Evolutionary conservation across 2,329 filamentous ascomycete species (phyloP).

Genomic region (Rutstroemia sp.): DNA sequence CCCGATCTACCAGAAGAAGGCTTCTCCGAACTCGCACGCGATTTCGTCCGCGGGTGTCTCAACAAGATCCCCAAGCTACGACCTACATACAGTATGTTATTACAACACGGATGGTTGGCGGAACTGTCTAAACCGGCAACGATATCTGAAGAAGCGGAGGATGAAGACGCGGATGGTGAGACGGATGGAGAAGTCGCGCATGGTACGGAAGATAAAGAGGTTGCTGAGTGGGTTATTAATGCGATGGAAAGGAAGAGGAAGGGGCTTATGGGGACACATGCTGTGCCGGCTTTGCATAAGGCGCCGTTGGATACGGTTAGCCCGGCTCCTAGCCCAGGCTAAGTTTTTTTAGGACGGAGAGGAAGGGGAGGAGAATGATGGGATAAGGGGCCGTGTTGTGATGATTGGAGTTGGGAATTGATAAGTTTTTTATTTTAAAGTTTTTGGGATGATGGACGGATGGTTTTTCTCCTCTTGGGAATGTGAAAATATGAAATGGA

Average conservation of each 20-base stretch:
- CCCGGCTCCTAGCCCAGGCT: slow-evolving; percentile 29
- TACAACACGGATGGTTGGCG: slow-evolving; percentile 83
- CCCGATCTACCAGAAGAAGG: slow-evolving; percentile 73
- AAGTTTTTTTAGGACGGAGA: not conserved
- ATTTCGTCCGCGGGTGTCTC: slow-evolving; percentile 83
- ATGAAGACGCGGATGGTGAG: not conserved
- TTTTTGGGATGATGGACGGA: not conserved
- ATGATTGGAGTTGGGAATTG: not conserved
- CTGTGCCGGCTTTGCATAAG: slow-evolving; percentile 78
- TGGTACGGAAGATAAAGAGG: slow-evolving; percentile 62
- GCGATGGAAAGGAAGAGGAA: slow-evolving; percentile 61
- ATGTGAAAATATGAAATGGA: not conserved
- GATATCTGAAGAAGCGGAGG: slow-evolving; percentile 60
- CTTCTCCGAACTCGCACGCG: slow-evolving; percentile 72
- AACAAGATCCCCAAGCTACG: slow-evolving; percentile 88
- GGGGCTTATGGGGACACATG: slow-evolving; percentile 44
- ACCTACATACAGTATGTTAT: slow-evolving; percentile 87
- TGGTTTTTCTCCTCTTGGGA: not conserved
- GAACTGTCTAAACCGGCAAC: slow-evolving; percentile 68
- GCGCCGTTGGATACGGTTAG: slow-evolving; percentile 73
- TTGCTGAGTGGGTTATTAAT: slow-evolving; percentile 74
- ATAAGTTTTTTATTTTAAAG: no score
- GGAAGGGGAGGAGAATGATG: not conserved
- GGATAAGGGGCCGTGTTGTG: not conserved
- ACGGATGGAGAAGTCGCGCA: not conserved